Evolutionary conservation across 805 yeast species (phyloP), one percentile per base, ranked within the genome.

Genomic region (Kuraishia capsulata): DNA sequence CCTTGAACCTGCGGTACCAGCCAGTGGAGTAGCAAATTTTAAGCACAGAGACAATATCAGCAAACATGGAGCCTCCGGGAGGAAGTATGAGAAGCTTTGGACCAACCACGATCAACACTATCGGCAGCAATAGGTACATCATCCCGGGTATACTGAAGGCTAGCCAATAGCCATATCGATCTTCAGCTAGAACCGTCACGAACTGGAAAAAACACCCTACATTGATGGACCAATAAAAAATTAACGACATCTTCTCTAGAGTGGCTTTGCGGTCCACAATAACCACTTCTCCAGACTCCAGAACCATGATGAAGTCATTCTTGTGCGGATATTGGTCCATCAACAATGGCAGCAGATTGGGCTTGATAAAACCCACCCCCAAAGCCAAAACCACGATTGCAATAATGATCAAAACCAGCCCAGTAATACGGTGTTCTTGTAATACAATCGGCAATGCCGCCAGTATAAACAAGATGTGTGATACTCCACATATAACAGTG

Each of bases 281-380:
- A 26, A 82, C 89, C 35, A 69, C 67, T 52, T 77, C 78, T 41
- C 95, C 95, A n/a, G n/a, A n/a, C 20, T 65, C 53, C 41, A 71
- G 62, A 3, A 71, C 73, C 54, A 67, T 71, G 39, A 84, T 73
- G 37, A 70, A 74, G 44, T 77, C 81, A 47, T 71, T 67, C 41
- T 72, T 64, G 53, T 76, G 72, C 33, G 80, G 78, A 53, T 73
- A 77, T 59, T 80, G 86, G 50, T 80, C 85, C 57, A 67, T 56
- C 38, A 68, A 52, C 36, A 69, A 55, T 5, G 76, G 74, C 42
- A 68, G 59, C 41, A 73, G 62, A 47, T 72, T 73, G 40, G 78
- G 74, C 49, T 73, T 73, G 46, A 73, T 70, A 39, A 69, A 63
- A 45, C 78, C 78, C 28, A 78, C 69, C 44, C 77, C 76, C 20